These are phyloP conservation scores for Suillus hirtellus DNA, from an alignment of 768 basidiomycete genomes.

Conservation along the genomic window DNA sequence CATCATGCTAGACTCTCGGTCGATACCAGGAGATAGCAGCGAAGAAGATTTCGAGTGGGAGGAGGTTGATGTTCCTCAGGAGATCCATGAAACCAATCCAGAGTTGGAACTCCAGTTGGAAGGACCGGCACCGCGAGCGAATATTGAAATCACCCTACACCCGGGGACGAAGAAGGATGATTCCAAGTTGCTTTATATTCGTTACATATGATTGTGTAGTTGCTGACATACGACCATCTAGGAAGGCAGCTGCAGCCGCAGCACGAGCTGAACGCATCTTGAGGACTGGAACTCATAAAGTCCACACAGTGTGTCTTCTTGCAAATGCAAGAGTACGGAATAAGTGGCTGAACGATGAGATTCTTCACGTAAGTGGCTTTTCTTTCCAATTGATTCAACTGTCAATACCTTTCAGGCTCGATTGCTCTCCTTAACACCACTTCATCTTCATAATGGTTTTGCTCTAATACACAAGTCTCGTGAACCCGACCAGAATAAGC, in stretches of 20 bases:
- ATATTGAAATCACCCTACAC: slow-evolving; percentile 75
- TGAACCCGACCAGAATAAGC: slow-evolving; percentile 75
- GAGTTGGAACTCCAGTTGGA: slow-evolving; percentile 27
- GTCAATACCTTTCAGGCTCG: slow-evolving; percentile 61
- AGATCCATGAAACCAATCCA: slow-evolving; percentile 16
- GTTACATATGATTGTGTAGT: neutral
- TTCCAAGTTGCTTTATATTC: slow-evolving; percentile 42
- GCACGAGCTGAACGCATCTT: slow-evolving; percentile 68
- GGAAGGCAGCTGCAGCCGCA: slow-evolving; percentile 40
- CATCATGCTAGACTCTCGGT: slow-evolving; percentile 22
- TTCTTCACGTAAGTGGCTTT: slow-evolving; percentile 69
- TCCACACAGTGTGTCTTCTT: slow-evolving; percentile 83
- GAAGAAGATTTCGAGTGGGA: slow-evolving; percentile 84
- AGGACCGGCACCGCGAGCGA: slow-evolving; percentile 39
- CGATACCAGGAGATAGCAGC: slow-evolving; percentile 31
- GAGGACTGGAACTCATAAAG: slow-evolving; percentile 83
- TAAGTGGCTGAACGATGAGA: slow-evolving; percentile 75
- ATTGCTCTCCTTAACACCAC: slow-evolving; percentile 82
- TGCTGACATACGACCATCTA: slow-evolving; percentile 37
- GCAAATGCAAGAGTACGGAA: slow-evolving; percentile 77
- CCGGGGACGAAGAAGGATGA: slow-evolving; percentile 39
- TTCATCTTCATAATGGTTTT: slow-evolving; percentile 79
- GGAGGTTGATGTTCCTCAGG: slow-evolving; percentile 60
- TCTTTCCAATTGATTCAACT: slow-evolving; percentile 2
- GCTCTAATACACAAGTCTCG: slow-evolving; percentile 77